Base-by-base conservation (phyloP, 352 stramenopile genomes). In the Phytophthora tubulina region DNA sequence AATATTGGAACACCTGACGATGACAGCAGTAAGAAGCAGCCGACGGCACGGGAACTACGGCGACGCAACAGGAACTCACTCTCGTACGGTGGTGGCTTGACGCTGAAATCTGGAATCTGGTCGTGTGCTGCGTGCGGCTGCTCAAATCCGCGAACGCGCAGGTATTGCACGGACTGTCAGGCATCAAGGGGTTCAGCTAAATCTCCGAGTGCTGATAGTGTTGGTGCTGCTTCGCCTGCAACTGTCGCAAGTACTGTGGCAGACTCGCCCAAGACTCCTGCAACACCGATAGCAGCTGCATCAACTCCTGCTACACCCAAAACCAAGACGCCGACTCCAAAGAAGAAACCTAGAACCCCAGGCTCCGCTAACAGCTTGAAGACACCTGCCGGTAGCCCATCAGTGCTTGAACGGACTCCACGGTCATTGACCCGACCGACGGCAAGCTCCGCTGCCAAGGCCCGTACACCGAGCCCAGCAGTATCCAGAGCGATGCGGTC, bases 51-150 rank as follows among this genome's bases (percentile, higher is more conserved):
- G 14, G 73, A 80, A 68, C 17, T 80, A n/a, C 69, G 69, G 15
- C 64, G 73, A 3, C 59, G 46, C 13, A 78, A 83, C 50, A 65
- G 60, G 33, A 72, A 53, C 36, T 63, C 73, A 3, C 39, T 74
- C 6, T 50, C 54, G 15, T 70, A 79, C 33, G 61, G 67, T 31
- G 62, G 53, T 41, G 76, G 76, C 1, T 42, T 82, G 14, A 77
- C 65, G 30, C 46, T 82, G 30, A 80, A 82, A 70, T 62, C 68
- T 44, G 76, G 79, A 4, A 80, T 84, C 11, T 93, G 85, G 85
- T 78, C 75, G 6, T 93, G 85, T 61, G 70, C 67, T 21, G 77
- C 65, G 8, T 93, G 85, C 48, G 79, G 75, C 6, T 88, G 80
- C 59, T 77, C 75, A 32, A 93, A 93, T 57, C 64, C 75, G 11